Evolutionary conservation across 306 rosid species (phyloP).

Genomic region (Cucumis sativus): DNA sequence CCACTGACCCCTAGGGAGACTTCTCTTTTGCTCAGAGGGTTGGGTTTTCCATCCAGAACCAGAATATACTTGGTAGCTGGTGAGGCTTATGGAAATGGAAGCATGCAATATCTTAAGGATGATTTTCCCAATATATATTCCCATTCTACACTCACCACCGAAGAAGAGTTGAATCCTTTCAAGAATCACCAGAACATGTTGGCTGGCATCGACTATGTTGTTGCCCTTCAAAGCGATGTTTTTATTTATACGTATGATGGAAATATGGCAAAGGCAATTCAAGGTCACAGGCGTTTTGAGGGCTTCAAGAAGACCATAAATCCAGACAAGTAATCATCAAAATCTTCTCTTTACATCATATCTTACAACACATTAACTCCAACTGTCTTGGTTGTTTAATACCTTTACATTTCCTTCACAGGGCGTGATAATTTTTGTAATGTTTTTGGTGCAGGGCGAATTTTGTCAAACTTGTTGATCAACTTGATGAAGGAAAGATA

Average conservation of each 20-base stretch:
- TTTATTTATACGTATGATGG: conserved; percentile 89
- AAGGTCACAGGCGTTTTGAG: conserved; percentile 94
- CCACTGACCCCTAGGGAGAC: conserved; percentile 94
- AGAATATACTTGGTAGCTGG: conserved; percentile 91
- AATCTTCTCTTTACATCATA: conserved; percentile 7
- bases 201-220: conserved; percentile 93
- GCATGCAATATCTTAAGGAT: conserved; percentile 76
- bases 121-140: conserved; percentile 79
- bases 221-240: conserved; percentile 79
- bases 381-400: conserved; percentile 7
- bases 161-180: conserved; percentile 65
- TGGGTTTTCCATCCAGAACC: conserved; percentile 66
- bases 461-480: conserved; percentile 75
- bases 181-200: conserved; percentile 90
- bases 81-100: conserved; percentile 77
- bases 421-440: background rate
- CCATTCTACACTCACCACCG: conserved; percentile 61
- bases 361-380: background rate
- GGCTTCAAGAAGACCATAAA: conserved; percentile 82
- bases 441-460: conserved; percentile 51
- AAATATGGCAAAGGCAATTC: conserved; percentile 99
- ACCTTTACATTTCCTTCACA: background rate
- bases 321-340: conserved; percentile 74
- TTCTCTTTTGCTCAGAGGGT: conserved; percentile 71
- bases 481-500: conserved; percentile 62